Evolutionary conservation across 2,329 filamentous ascomycete genomes (phyloP).

Genomic region (Remersonia thermophila): DNA sequence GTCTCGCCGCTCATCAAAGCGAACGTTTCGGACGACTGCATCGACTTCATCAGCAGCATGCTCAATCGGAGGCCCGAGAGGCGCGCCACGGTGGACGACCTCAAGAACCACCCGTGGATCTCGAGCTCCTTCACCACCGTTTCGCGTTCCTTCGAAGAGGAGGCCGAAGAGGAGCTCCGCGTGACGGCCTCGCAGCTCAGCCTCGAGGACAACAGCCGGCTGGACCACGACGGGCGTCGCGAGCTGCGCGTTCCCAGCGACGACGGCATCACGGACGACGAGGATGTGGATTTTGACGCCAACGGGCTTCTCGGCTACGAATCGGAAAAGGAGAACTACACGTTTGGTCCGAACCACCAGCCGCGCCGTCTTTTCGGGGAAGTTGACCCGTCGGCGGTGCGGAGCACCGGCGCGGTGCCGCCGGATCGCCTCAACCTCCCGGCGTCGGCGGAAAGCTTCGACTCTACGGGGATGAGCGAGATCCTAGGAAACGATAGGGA

Average conservation of each 20-base stretch:
- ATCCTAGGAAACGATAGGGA: constrained; percentile 28
- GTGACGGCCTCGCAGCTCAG: constrained; percentile 52
- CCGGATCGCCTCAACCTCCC: constrained; percentile 38
- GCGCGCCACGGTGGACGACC: constrained; percentile 60
- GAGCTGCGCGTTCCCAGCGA: constrained; percentile 14
- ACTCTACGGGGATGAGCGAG: constrained; percentile 21
- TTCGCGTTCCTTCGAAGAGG: constrained; percentile 44
- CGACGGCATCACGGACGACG: constrained; percentile 21
- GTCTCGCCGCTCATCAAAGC: constrained; percentile 46
- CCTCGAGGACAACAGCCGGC: constrained; percentile 34
- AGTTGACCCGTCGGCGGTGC: constrained; percentile 39
- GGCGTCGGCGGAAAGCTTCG: constrained; percentile 22
- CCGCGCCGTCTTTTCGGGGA: constrained; percentile 41
- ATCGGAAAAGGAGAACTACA: constrained; percentile 68
- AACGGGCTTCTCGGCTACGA: constrained; percentile 42
- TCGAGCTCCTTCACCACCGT: constrained; percentile 17
- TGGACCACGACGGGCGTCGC: constrained; percentile 11
- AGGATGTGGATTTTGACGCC: constrained; percentile 23
- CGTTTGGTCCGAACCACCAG: constrained; percentile 42
- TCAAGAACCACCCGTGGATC: constrained; percentile 69
- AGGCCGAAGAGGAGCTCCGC: constrained; percentile 48
- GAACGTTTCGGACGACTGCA: constrained; percentile 51
- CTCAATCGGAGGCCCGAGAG: constrained; percentile 65
- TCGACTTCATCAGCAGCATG: constrained; percentile 68
- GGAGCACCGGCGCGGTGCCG: constrained; percentile 39